Evolutionary conservation across 2,329 filamentous ascomycete species (phyloP).

Genomic region (Ceratocystis destructans): DNA sequence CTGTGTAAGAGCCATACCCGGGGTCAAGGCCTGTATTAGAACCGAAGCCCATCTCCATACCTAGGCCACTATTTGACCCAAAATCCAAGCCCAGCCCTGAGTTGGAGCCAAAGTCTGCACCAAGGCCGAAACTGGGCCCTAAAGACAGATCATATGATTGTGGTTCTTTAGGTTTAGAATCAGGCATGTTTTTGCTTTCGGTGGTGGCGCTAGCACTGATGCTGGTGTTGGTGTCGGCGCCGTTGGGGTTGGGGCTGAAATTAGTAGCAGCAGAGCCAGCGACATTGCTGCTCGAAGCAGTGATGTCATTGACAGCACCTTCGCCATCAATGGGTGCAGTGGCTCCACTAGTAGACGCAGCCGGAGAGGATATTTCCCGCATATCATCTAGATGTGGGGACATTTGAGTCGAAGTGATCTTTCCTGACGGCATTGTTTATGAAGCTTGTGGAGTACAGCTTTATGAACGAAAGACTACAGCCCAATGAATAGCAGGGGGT

Average conservation of each 20-base stretch:
- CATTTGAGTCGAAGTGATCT: background rate
- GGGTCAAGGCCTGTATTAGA: background rate
- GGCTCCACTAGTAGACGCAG: background rate
- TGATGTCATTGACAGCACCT: background rate
- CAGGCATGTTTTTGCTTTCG: background rate
- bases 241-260: background rate
- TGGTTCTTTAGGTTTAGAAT: background rate
- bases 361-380: background rate
- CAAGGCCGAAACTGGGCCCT: conserved; percentile 8
- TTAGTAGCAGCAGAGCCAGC: no score
- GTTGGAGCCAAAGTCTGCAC: conserved; percentile 4
- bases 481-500: background rate
- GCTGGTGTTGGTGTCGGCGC: background rate
- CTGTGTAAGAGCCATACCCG: conserved; percentile 6
- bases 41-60: background rate
- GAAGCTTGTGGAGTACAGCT: background rate
- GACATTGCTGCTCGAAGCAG: no score
- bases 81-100: conserved; percentile 10
- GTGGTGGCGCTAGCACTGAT: background rate
- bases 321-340: background rate
- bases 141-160: background rate
- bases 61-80: conserved; percentile 9
- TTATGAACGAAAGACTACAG: background rate
- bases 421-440: background rate
- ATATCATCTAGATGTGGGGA: background rate